Evolutionary conservation across 768 basidiomycete genomes (phyloP).

Genomic region (Trametopsis cervina): DNA sequence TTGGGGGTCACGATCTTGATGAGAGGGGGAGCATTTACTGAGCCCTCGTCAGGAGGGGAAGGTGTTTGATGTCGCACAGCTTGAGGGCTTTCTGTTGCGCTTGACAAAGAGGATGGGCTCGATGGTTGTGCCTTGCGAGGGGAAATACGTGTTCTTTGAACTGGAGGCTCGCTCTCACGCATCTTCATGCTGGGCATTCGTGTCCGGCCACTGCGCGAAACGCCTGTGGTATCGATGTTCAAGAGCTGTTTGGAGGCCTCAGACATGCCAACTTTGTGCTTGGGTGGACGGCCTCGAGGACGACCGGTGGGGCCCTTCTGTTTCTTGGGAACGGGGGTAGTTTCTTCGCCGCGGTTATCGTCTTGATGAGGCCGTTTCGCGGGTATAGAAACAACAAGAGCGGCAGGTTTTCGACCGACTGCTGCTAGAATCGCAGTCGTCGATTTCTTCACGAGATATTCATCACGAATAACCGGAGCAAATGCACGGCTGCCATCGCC

Average conservation of each 20-base stretch:
- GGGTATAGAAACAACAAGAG: slow-evolving; percentile 22
- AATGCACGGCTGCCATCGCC: slow-evolving; percentile 37
- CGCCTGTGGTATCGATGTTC: slow-evolving; percentile 9
- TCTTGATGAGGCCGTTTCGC: slow-evolving; percentile 13
- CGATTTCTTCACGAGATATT: slow-evolving; percentile 12
- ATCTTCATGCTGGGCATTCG: slow-evolving; percentile 26
- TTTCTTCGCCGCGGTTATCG: slow-evolving; percentile 13
- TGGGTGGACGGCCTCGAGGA: slow-evolving; percentile 19
- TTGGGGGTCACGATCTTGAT: slow-evolving; percentile 27
- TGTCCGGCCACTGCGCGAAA: slow-evolving; percentile 25
- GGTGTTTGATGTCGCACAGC: neutral
- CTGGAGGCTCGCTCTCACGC: slow-evolving; percentile 23
- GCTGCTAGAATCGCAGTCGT: slow-evolving; percentile 32
- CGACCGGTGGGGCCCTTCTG: slow-evolving; percentile 31
- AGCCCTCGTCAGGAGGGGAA: neutral
- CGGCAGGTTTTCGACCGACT: slow-evolving; percentile 49
- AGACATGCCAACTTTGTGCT: slow-evolving; percentile 22
- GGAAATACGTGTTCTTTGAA: slow-evolving; percentile 12
- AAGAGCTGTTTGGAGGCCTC: slow-evolving; percentile 17
- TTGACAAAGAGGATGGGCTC: slow-evolving; percentile 10
- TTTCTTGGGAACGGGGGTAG: slow-evolving; percentile 39
- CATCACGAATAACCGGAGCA: slow-evolving; percentile 33
- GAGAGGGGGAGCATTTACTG: neutral
- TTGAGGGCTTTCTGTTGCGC: slow-evolving; percentile 11
- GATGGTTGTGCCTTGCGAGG: slow-evolving; percentile 8